Evolutionary conservation across 371 early-diverging fungal species (phyloP), one percentile per base, ranked within the genome.

Genomic region (Lichtheimia ramosa): DNA sequence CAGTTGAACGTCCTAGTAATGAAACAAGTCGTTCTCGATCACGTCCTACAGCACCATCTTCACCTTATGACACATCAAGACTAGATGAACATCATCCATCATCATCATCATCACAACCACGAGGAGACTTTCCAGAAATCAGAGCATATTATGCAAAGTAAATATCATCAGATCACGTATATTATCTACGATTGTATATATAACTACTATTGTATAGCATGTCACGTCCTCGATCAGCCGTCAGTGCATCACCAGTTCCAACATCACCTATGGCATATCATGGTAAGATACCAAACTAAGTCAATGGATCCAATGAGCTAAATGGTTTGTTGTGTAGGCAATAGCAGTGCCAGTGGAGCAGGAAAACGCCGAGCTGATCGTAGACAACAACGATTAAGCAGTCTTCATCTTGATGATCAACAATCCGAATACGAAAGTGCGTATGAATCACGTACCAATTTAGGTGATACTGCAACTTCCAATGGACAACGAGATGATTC

Each of bases 81-180:
- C 10, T 8, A 34, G 34, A 34, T 34, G 10, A 34, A 34, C 34
- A 34, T 2, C 34, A 34, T 10, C 25, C 34, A 34, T 34, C 34
- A 34, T 27, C 27, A 27, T 27, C 27, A 27, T 8, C 5, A 34
- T 10, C 6, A 28, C 54, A 54, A n/a, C 42, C 28, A 43, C 27
- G 43, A 61, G 53, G 55, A 25, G 73, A 70, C 49, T 74, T 72
- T 34, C 65, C 72, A 54, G 78, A 77, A 40, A 70, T 77, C 16
- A 69, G 71, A 50, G 78, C 74, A 1, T 77, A 74, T 62, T 77
- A 72, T 65, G 59, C 74, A 57, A 70, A 59, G 78, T 77, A 74
- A 54, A 53, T 43, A 18, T 7, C 3, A 5, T n/a, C n/a, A n/a
- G n/a, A n/a, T n/a, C n/a, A n/a, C n/a, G 18, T 34, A 46, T 25